Conservation (phyloP, 129 eudicot genomes). For the Pulicaria dysenterica region DNA sequence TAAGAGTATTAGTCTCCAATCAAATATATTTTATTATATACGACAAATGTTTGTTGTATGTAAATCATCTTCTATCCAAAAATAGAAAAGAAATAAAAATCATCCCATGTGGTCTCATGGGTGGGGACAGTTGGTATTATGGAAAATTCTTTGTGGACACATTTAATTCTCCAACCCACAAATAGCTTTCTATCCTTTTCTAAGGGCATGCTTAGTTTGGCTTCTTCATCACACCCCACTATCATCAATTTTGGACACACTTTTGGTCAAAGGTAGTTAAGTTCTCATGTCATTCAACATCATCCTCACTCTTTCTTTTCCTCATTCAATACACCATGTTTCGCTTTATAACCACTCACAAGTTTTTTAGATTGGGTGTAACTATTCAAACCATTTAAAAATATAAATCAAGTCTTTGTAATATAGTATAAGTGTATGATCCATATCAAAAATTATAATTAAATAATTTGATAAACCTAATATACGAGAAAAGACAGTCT, state of each 20-base stretch:
- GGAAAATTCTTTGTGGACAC: conserved; percentile 34
- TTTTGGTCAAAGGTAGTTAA: conserved; percentile 42
- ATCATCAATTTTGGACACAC: conserved; percentile 28
- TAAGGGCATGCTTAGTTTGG: conserved; percentile 32
- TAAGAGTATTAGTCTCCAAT: no score
- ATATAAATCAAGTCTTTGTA: no score
- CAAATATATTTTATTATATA: no score
- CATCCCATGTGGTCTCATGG: conserved; percentile 31
- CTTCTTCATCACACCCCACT: conserved; percentile 41
- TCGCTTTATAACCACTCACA: conserved; percentile 33
- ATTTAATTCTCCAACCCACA: conserved; percentile 28
- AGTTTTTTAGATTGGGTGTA: neutral
- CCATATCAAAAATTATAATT: no score
- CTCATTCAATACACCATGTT: conserved; percentile 29
- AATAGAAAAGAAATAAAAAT: neutral
- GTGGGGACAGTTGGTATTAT: conserved; percentile 26
- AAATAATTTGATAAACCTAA: no score
- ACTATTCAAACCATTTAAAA: no score
- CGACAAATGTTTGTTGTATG: no score
- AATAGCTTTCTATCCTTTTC: conserved; percentile 19
- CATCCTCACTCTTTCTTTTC: conserved; percentile 39
- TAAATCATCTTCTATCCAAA: no score
- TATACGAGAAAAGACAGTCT: no score
- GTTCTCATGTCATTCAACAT: conserved; percentile 42
- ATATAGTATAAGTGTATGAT: no score